A percentile compares a stretch with the other conserved stretches of the same genome.
These are phyloP conservation scores for Amanita phalloides DNA, from an alignment of 768 basidiomycete species.

Conservation along the genomic window DNA sequence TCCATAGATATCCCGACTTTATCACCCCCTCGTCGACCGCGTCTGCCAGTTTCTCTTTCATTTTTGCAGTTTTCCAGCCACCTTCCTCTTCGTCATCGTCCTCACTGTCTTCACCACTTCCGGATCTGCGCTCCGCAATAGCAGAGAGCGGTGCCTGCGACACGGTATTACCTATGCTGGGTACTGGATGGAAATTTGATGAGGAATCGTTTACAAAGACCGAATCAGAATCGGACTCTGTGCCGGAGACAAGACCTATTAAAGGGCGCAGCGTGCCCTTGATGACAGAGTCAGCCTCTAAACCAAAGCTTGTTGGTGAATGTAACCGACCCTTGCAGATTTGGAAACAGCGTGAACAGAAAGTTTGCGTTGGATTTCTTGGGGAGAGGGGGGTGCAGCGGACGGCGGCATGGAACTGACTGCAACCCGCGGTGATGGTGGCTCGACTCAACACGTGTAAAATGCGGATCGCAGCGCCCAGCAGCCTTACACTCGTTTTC, in stretches of 20 bases:
- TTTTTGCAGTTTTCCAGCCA: conserved; percentile 50
- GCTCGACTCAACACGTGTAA: neutral
- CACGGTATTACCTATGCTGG: conserved; percentile 8
- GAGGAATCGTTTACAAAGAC: conserved; percentile 43
- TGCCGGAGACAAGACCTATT: conserved; percentile 45
- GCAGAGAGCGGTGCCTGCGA: conserved; percentile 52
- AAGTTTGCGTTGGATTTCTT: conserved; percentile 80
- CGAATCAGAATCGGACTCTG: conserved; percentile 84
- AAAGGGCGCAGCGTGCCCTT: conserved; percentile 11
- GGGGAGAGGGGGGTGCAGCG: conserved; percentile 66
- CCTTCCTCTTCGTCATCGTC: conserved; percentile 62
- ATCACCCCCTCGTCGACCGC: conserved; percentile 61
- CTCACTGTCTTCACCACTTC: conserved; percentile 70
- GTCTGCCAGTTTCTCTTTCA: conserved; percentile 29
- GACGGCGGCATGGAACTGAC: conserved; percentile 23
- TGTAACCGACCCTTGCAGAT: conserved; percentile 32
- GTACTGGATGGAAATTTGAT: conserved; percentile 24
- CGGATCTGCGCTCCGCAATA: conserved; percentile 65
- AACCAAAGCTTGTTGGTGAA: neutral
- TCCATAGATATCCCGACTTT: conserved; percentile 91
- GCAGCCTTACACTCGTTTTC: neutral
- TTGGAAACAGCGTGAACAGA: conserved; percentile 59
- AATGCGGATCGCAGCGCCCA: neutral
- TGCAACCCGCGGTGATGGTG: neutral
- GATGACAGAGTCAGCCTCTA: conserved; percentile 4